Evolutionary conservation across 1,284 basidiomycete species (phyloP).

Genomic region (Coriolopsis trogii): DNA sequence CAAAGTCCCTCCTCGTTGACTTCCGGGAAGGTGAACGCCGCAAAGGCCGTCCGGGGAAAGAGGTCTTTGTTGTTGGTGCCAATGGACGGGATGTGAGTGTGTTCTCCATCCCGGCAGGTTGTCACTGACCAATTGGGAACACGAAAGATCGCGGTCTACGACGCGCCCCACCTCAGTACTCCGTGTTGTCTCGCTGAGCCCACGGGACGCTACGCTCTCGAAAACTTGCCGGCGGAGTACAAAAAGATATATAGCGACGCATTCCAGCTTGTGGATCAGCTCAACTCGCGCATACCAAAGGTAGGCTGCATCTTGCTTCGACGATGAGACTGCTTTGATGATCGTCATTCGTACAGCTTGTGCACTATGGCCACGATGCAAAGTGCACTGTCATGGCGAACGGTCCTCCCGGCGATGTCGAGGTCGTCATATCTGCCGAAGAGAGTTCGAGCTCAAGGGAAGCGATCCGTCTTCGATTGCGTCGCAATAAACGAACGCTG

Average conservation of each 20-base stretch:
- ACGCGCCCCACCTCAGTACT: constrained; percentile 50
- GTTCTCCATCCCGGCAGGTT: background rate
- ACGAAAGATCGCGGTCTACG: constrained; percentile 46
- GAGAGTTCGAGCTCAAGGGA: constrained; percentile 11
- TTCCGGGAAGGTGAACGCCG: constrained; percentile 56
- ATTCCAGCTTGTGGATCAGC: constrained; percentile 43
- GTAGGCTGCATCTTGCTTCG: constrained; percentile 31
- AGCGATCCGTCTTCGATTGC: constrained; percentile 47
- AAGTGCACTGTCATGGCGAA: constrained; percentile 61
- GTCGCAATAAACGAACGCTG: constrained; percentile 39
- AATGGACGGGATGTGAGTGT: constrained; percentile 38
- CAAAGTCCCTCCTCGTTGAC: constrained; percentile 51
- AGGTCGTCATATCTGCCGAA: constrained; percentile 40
- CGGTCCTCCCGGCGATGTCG: constrained; percentile 51
- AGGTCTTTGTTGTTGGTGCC: constrained; percentile 48
- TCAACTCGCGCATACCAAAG: constrained; percentile 55
- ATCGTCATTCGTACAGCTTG: constrained; percentile 45
- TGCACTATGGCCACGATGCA: constrained; percentile 41
- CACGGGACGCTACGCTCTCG: constrained; percentile 35
- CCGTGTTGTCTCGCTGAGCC: constrained; percentile 52
- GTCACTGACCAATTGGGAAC: background rate
- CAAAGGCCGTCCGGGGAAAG: constrained; percentile 46
- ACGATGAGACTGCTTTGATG: background rate
- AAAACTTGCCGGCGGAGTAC: constrained; percentile 42
- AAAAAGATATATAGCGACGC: constrained; percentile 53